A percentile compares a stretch with the other conserved stretches of the same genome.
These are phyloP conservation scores for Coemansia sp. DNA, from an alignment of 192 early-diverging fungal genomes.

Conservation along the genomic window DNA sequence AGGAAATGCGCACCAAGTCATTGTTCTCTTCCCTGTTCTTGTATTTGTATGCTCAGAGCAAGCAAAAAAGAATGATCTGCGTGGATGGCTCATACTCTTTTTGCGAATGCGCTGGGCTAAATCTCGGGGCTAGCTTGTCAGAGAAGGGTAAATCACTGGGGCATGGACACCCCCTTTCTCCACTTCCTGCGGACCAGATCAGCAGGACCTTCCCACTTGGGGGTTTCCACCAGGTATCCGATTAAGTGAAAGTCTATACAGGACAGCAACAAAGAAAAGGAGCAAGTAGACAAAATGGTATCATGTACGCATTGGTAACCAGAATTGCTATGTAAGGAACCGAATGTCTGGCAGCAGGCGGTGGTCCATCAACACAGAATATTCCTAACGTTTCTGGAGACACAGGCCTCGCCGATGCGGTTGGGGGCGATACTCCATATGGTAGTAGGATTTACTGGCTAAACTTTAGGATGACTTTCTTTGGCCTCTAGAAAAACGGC, in stretches of 20 bases:
- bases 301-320: not conserved
- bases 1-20: not conserved
- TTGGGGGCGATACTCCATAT: too few relatives aligned
- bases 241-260: not conserved
- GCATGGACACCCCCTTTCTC: not conserved
- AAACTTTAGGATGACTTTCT: too few relatives aligned
- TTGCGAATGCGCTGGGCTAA: not conserved
- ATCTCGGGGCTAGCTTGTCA: not conserved
- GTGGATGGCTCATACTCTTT: not conserved
- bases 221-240: not conserved
- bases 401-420: too few relatives aligned
- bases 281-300: not conserved
- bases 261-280: not conserved
- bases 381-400: too few relatives aligned
- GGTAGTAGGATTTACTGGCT: too few relatives aligned
- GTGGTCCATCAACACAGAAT: too few relatives aligned
- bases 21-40: not conserved
- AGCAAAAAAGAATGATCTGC: constrained; percentile 1
- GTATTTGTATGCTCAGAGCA: not conserved
- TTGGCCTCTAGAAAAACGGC: too few relatives aligned
- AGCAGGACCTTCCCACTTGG: not conserved
- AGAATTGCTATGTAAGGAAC: too few relatives aligned
- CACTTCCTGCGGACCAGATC: not conserved
- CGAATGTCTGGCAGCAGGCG: too few relatives aligned
- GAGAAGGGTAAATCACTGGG: not conserved